A percentile compares a stretch with the other conserved stretches of the same genome.
phyloP scores from a whole-genome alignment of 768 basidiomycete genomes.

The Agaricus subrufescens region DNA sequence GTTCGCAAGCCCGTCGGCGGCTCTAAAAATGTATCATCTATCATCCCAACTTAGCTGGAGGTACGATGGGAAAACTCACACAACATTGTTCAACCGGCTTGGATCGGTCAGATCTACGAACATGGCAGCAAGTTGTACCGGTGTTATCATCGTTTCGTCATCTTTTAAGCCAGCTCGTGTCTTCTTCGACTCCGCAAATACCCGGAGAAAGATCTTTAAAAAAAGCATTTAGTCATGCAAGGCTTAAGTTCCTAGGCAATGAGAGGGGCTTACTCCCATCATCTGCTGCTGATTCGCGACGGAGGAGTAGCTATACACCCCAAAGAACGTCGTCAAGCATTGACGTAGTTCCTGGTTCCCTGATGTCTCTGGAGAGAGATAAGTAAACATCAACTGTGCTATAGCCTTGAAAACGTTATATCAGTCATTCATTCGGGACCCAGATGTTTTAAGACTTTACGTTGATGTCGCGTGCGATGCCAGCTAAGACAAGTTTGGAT shows the following conservation, averaged over 20 bases:
- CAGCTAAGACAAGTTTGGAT: constrained; percentile 84
- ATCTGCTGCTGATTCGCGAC: constrained; percentile 69
- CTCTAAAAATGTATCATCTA: neutral
- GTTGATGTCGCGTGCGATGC: constrained; percentile 74
- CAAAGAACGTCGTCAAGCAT: constrained; percentile 96
- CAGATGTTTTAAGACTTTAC: constrained; percentile 32
- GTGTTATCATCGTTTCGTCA: constrained; percentile 67
- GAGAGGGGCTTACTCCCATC: constrained; percentile 31
- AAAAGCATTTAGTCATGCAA: neutral
- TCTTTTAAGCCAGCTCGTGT: constrained; percentile 64
- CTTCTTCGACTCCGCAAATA: constrained; percentile 56
- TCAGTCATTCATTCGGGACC: neutral
- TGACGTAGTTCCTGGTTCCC: constrained; percentile 86
- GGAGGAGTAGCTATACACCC: constrained; percentile 88
- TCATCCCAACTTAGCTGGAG: neutral
- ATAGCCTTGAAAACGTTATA: constrained; percentile 24
- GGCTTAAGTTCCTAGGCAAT: neutral
- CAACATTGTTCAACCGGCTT: constrained; percentile 32
- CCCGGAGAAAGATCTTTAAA: constrained; percentile 64
- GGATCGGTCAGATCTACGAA: constrained; percentile 90
- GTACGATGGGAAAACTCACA: constrained; percentile 30
- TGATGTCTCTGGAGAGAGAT: constrained; percentile 81
- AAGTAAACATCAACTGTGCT: constrained; percentile 48
- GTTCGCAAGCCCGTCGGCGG: constrained; percentile 8
- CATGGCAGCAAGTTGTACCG: constrained; percentile 68